phyloP scores from a whole-genome alignment of 2,329 filamentous ascomycete genomes.

The Neopestalotiopsis clavispora region DNA sequence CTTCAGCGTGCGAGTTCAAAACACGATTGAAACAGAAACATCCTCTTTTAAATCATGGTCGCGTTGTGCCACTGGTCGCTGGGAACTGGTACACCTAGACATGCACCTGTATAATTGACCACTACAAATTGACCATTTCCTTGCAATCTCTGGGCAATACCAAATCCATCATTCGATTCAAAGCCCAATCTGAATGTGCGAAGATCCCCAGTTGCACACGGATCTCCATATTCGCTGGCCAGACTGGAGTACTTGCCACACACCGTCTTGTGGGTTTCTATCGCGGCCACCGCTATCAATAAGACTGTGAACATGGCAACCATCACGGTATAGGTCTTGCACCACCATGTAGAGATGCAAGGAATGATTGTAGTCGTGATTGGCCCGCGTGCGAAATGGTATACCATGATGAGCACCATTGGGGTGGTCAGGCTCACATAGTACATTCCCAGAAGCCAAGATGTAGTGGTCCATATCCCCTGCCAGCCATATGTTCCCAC shows the following conservation, averaged over 20 bases:
- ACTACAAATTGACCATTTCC: background rate
- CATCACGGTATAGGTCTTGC: constrained; percentile 27
- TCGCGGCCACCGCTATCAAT: constrained; percentile 21
- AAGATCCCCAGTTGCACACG: background rate
- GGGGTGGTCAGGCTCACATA: constrained; percentile 25
- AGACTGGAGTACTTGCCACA: constrained; percentile 28
- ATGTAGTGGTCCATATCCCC: constrained; percentile 16
- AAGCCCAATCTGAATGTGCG: background rate
- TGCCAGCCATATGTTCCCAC: background rate
- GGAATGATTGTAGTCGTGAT: constrained; percentile 29
- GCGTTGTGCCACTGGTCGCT: background rate
- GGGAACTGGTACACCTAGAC: background rate
- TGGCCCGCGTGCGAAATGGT: constrained; percentile 24
- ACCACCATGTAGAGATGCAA: constrained; percentile 29
- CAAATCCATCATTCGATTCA: background rate
- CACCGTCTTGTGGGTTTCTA: constrained; percentile 26
- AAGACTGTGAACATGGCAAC: constrained; percentile 18
- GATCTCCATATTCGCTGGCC: background rate
- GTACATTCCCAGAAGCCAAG: constrained; percentile 21
- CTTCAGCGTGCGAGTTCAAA: too few relatives aligned
- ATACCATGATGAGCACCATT: constrained; percentile 18
- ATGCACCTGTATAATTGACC: background rate
- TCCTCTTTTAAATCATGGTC: background rate
- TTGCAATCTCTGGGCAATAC: background rate
- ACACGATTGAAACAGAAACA: too few relatives aligned